Conservation (phyloP, 345 rosid species). For the Salix udensis region DNA sequence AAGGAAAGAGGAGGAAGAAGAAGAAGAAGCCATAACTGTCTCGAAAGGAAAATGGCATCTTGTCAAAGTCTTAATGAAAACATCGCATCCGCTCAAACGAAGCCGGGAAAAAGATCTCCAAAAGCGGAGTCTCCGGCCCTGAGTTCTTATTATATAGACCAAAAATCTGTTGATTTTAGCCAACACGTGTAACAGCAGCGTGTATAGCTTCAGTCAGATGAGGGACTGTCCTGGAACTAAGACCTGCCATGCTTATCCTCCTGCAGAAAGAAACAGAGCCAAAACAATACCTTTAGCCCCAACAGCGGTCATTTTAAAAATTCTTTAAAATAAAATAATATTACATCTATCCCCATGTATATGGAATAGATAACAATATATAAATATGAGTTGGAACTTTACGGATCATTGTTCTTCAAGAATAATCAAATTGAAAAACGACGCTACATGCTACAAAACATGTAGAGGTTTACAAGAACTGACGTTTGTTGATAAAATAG, state of each 20-base stretch:
- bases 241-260: slow-evolving; percentile 56
- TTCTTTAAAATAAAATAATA: too few species aligned
- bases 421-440: too few species aligned
- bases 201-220: slow-evolving; percentile 47
- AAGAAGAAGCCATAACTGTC: background rate
- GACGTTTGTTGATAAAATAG: too few species aligned
- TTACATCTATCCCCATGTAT: too few species aligned
- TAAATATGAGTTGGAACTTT: too few species aligned
- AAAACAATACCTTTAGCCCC: background rate
- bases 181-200: slow-evolving; percentile 29
- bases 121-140: background rate
- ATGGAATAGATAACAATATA: too few species aligned
- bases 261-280: slow-evolving; percentile 12
- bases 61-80: background rate
- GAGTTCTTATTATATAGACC: background rate
- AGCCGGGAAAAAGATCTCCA: background rate
- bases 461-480: too few species aligned
- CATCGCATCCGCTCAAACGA: background rate
- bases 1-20: too few species aligned
- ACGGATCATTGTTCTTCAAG: too few species aligned
- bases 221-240: slow-evolving; percentile 38
- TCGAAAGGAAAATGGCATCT: background rate
- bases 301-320: too few species aligned
- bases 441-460: too few species aligned
- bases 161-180: slow-evolving; percentile 1